Percentiles rank a stretch among this genome's conserved stretches.
Conservation (phyloP, 2,329 filamentous ascomycete species). For the Celoporthe dispersa region DNA sequence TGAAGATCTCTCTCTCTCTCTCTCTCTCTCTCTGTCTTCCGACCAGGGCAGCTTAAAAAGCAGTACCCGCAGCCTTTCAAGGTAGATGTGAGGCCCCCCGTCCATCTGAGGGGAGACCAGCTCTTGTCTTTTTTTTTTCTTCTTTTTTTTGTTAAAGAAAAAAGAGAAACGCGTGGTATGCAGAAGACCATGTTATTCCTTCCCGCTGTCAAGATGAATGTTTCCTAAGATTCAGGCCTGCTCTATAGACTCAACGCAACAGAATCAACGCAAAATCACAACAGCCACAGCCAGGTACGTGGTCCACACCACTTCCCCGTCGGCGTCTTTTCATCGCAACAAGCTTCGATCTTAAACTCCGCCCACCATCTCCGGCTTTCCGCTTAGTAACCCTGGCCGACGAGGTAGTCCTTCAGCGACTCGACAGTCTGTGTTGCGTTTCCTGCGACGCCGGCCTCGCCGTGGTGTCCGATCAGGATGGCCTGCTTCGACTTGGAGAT, state of each 20-base stretch:
- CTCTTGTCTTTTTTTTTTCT: conserved; percentile 16
- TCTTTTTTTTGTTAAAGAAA: no score
- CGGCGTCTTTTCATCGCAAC: neutral
- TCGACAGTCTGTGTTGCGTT: conserved; percentile 80
- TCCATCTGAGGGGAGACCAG: conserved; percentile 6
- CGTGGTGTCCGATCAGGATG: conserved; percentile 87
- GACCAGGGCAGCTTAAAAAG: neutral
- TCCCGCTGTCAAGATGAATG: conserved; percentile 26
- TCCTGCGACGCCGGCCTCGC: conserved; percentile 72
- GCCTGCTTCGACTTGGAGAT: conserved; percentile 88
- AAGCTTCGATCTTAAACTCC: neutral
- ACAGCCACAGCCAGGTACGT: conserved; percentile 22
- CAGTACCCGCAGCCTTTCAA: neutral
- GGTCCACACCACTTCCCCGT: conserved; percentile 15
- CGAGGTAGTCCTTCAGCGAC: conserved; percentile 85
- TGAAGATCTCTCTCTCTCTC: neutral
- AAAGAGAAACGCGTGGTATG: conserved; percentile 22
- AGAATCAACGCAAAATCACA: neutral
- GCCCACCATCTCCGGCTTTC: conserved; percentile 28
- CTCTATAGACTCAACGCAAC: conserved; percentile 30
- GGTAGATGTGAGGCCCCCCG: neutral
- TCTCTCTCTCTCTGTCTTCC: neutral
- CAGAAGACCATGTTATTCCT: conserved; percentile 22
- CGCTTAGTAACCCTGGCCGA: conserved; percentile 74
- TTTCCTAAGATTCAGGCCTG: conserved; percentile 28